These are phyloP conservation scores for Rugonectria rugulosa DNA, from an alignment of 2,329 filamentous ascomycete species.

Conservation along the genomic window DNA sequence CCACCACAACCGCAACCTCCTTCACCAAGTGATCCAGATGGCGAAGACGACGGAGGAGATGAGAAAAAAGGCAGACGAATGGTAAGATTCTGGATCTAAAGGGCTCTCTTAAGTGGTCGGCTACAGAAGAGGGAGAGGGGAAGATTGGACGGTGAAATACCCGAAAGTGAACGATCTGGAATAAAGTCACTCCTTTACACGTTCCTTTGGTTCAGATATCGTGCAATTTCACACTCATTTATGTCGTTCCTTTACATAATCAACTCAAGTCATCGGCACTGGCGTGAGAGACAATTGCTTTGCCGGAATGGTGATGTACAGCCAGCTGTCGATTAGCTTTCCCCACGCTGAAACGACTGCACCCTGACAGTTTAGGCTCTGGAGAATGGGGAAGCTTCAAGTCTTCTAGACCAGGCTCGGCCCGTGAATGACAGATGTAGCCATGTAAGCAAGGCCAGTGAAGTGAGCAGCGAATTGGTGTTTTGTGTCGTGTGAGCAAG, in stretches of 20 bases:
- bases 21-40: neutral
- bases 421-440: neutral
- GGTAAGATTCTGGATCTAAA: conserved; percentile 9
- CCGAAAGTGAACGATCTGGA: neutral
- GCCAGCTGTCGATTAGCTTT: neutral
- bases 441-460: neutral
- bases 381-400: neutral
- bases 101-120: neutral
- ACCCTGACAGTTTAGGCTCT: neutral
- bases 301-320: neutral
- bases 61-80: neutral
- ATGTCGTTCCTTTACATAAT: neutral
- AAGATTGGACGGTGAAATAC: neutral
- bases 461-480: neutral
- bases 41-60: neutral
- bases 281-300: neutral
- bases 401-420: conserved; percentile 10
- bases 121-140: neutral
- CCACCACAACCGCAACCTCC: neutral
- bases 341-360: neutral
- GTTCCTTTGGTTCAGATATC: neutral
- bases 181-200: neutral
- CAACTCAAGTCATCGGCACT: neutral
- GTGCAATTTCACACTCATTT: neutral
- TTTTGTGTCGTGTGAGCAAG: neutral